Evolutionary conservation across 495 filamentous ascomycete genomes (phyloP).

Genomic region (Penicillium coprophilum): DNA sequence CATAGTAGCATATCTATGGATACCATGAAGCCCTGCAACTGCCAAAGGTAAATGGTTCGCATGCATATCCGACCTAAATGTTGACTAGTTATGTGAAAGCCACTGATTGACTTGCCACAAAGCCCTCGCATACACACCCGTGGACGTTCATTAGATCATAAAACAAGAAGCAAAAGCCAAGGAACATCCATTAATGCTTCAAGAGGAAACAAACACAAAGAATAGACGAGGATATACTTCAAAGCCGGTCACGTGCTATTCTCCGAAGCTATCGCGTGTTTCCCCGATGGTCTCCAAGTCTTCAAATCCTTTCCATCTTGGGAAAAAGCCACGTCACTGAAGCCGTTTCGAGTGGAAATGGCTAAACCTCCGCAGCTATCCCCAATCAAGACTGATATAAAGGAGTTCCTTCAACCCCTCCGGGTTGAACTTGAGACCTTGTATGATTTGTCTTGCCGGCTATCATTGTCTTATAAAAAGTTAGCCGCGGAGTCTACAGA

Average conservation of each 20-base stretch:
- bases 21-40: not conserved
- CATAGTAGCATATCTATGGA: not conserved
- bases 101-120: no score
- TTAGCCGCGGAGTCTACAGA: conserved; percentile 60
- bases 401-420: conserved; percentile 28
- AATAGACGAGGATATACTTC: not conserved
- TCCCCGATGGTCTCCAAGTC: not conserved
- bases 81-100: no score
- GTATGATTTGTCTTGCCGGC: conserved; percentile 53
- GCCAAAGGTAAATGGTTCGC: no score
- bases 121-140: no score
- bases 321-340: not conserved
- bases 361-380: not conserved
- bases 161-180: no score
- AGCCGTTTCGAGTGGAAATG: not conserved
- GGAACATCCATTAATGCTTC: no score
- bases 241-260: conserved; percentile 9
- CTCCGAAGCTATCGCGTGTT: not conserved
- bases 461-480: conserved; percentile 54
- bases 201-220: not conserved
- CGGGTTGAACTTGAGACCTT: conserved; percentile 36
- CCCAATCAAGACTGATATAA: conserved; percentile 1
- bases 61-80: no score
- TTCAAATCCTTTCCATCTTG: not conserved
- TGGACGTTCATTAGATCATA: no score